phyloP scores from a whole-genome alignment of 1,284 basidiomycete genomes.

The Pseudozyma flocculosa region DNA sequence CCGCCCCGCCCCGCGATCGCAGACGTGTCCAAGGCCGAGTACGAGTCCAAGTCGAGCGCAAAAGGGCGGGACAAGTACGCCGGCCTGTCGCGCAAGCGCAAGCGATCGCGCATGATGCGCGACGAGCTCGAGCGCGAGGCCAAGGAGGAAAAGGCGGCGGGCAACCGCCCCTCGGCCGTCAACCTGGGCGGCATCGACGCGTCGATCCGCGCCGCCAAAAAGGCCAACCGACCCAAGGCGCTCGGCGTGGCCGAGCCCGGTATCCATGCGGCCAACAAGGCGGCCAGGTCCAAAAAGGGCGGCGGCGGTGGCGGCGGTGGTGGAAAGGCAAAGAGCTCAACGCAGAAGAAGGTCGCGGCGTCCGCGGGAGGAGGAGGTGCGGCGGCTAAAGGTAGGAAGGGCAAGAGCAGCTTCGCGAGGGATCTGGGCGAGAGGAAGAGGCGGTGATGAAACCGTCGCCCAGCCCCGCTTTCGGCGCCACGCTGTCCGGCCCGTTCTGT shows the following conservation, averaged over 20 bases:
- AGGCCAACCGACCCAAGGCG: slow-evolving; percentile 40
- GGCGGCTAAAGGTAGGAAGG: background rate
- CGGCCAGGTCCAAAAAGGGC: slow-evolving; percentile 3
- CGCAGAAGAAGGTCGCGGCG: too few species aligned
- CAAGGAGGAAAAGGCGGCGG: slow-evolving; percentile 7
- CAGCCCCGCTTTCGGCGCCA: too few species aligned
- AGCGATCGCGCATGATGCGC: slow-evolving; percentile 42
- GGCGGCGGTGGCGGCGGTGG: slow-evolving; percentile 2
- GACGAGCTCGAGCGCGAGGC: slow-evolving; percentile 47
- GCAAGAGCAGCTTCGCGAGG: slow-evolving; percentile 1
- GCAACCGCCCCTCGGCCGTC: slow-evolving; percentile 7
- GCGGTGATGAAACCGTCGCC: background rate
- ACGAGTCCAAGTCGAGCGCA: slow-evolving; percentile 12
- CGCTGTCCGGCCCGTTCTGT: too few species aligned
- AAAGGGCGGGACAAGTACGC: slow-evolving; percentile 29
- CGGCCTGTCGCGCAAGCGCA: slow-evolving; percentile 46
- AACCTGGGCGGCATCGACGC: slow-evolving; percentile 40
- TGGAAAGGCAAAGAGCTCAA: too few species aligned
- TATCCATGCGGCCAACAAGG: slow-evolving; percentile 1
- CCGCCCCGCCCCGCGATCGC: too few species aligned
- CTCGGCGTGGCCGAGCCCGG: slow-evolving; percentile 37
- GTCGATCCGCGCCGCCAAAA: slow-evolving; percentile 49
- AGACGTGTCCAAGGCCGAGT: slow-evolving; percentile 28
- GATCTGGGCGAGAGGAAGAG: slow-evolving; percentile 5
- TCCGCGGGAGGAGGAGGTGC: too few species aligned